A percentile compares a stretch with the other conserved stretches of the same genome.
phyloP scores from a whole-genome alignment of 192 early-diverging fungal species.

The Umbelopsis ramanniana region DNA sequence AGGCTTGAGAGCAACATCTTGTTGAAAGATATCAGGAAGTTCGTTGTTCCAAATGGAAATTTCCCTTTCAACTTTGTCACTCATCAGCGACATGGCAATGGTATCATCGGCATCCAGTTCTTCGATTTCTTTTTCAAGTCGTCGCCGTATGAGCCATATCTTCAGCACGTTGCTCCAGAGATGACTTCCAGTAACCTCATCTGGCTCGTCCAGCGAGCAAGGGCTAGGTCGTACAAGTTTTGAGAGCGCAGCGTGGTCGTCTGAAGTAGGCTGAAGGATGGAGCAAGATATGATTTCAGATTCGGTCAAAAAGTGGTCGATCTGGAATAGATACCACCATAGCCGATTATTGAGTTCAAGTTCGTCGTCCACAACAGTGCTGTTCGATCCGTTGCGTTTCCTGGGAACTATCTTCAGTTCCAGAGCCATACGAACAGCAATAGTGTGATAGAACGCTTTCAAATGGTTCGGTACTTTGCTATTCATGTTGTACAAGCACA shows the following conservation, averaged over 20 bases:
- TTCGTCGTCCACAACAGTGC: constrained; percentile 4
- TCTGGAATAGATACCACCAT: constrained; percentile 38
- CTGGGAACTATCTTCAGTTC: constrained; percentile 23
- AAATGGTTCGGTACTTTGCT: constrained; percentile 17
- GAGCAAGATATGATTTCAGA: constrained; percentile 26
- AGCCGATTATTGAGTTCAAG: constrained; percentile 27
- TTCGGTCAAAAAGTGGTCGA: constrained; percentile 32
- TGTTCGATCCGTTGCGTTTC: not conserved
- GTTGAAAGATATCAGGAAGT: constrained; percentile 20
- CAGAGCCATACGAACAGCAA: constrained; percentile 33
- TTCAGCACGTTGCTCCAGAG: constrained; percentile 31
- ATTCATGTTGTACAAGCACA: constrained; percentile 28
- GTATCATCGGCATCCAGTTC: constrained; percentile 2
- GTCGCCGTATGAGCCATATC: constrained; percentile 28
- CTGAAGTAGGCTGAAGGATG: constrained; percentile 28
- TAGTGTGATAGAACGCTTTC: constrained; percentile 30
- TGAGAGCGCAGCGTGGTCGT: constrained; percentile 24
- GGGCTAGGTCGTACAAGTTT: constrained; percentile 18
- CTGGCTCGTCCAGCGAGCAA: constrained; percentile 31
- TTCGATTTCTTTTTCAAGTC: constrained; percentile 23
- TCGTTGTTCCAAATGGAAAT: constrained; percentile 16
- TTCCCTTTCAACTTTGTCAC: constrained; percentile 2
- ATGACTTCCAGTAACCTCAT: constrained; percentile 28
- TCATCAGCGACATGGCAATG: constrained; percentile 1
- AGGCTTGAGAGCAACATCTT: constrained; percentile 8